A percentile compares a stretch with the other conserved stretches of the same genome.
phyloP scores from a whole-genome alignment of 495 filamentous ascomycete species.

The Pyrenopolyporus hunteri region DNA sequence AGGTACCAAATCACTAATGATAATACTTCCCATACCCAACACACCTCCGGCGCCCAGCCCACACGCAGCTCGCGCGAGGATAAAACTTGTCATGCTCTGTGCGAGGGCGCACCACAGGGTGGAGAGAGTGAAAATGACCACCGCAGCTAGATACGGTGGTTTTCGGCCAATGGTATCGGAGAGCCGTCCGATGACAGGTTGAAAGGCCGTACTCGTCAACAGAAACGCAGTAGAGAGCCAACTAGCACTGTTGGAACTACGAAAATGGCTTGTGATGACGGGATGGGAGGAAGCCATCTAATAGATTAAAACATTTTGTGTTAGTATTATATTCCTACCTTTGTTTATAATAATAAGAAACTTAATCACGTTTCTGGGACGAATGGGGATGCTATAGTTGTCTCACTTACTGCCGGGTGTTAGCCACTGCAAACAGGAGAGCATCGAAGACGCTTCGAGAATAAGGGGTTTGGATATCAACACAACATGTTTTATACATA shows the following conservation, averaged over 20 bases:
- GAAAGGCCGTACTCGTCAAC: constrained; percentile 75
- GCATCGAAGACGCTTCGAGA: neutral
- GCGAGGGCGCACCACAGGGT: constrained; percentile 78
- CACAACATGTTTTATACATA: neutral
- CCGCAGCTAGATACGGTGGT: constrained; percentile 67
- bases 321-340: neutral
- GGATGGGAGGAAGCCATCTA: constrained; percentile 80
- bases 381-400: neutral
- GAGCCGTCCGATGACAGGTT: constrained; percentile 73
- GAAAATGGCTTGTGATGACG: constrained; percentile 80
- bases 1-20: constrained; percentile 75
- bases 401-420: neutral
- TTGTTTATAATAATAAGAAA: neutral
- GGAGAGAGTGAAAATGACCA: constrained; percentile 66
- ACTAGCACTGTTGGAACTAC: constrained; percentile 74
- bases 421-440: neutral
- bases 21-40: constrained; percentile 73
- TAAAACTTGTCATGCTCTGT: constrained; percentile 72
- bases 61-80: constrained; percentile 73
- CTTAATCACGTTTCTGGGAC: neutral
- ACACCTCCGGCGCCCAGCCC: constrained; percentile 78
- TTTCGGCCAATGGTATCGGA: constrained; percentile 78
- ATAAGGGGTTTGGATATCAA: too few species aligned
- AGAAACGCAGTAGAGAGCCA: constrained; percentile 84
- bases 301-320: neutral